Base-by-base conservation (phyloP, 2,329 filamentous ascomycete species). In the Hymenoscyphus scutula region DNA sequence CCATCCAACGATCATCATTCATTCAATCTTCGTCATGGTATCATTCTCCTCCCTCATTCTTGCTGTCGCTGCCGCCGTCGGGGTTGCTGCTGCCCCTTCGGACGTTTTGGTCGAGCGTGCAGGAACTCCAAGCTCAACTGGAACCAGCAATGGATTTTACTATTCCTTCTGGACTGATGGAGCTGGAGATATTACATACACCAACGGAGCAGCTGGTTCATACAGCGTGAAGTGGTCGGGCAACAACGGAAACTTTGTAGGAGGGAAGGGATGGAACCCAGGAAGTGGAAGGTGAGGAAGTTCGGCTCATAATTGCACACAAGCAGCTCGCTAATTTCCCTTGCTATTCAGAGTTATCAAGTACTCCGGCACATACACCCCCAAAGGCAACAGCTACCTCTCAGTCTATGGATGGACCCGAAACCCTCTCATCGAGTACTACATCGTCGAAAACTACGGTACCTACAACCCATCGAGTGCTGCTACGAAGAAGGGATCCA, bases 121-220 rank as follows among this genome's bases (percentile, higher is more conserved):
- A 30, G 60, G 77, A 56, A 82, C 82, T 38, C 72, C 77, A 59
- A 81, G 77, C 66, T 73, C 76, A 13, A 81, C 80, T 2, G 84
- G 84, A 58, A 81, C 77, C 10, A 77, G 82, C 75, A 81, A 84
- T 68, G 83, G 84, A 61, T 87, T 79, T 76, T 86, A 81, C 77
- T 86, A 83, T 75, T 83, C 81, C 7, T 85, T 80, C 77, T 87
- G 82, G 82, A 83, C 80, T 61, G 83, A 86, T 64, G 80, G 80
- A 25, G 60, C 60, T 30, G 78, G 76, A 58, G 70, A 75, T 48
- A 80, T 83, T 17, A 80, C 76, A 45, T 86, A 86, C 77, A 82
- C 79, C 72, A 85, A 85, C 73, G 62, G 61, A 8, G 72, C 73
- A 7, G 79, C 74, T 23, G 82, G 84, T 37, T 71, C 72, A 63